A percentile compares a stretch with the other conserved stretches of the same genome.
Conservation (phyloP, 1,284 basidiomycete genomes). For the Anthracocystis setariae region DNA sequence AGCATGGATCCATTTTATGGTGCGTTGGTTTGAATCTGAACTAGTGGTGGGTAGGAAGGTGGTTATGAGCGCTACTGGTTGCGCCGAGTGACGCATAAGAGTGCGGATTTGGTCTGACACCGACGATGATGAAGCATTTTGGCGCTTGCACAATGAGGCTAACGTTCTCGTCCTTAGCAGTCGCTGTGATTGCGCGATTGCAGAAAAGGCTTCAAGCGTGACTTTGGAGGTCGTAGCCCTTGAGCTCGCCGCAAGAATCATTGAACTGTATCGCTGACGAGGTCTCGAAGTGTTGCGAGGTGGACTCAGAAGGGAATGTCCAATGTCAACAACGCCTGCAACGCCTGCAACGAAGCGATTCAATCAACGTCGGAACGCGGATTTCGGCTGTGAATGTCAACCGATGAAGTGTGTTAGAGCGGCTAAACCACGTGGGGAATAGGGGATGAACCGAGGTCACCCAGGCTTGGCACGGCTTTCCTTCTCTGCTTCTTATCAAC, state of each 20-base stretch:
- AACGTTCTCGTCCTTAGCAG: not conserved
- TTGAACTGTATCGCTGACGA: too few relatives aligned
- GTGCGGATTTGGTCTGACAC: slow-evolving; percentile 24
- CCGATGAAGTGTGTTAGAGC: slow-evolving; percentile 1
- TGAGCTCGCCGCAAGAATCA: slow-evolving; percentile 8
- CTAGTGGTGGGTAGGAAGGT: slow-evolving; percentile 21
- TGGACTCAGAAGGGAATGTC: not conserved
- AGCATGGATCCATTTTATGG: slow-evolving; percentile 19
- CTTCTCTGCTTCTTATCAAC: not conserved
- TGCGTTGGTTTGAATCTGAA: not conserved
- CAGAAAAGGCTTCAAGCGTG: slow-evolving; percentile 17
- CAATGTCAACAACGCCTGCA: not conserved
- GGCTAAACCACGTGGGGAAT: not conserved
- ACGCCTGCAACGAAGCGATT: too few relatives aligned
- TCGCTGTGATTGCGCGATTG: not conserved
- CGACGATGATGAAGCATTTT: not conserved
- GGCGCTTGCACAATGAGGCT: not conserved
- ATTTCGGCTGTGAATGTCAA: too few relatives aligned
- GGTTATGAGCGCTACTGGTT: slow-evolving; percentile 39
- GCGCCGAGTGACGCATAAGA: slow-evolving; percentile 37
- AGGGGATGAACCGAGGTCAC: too few relatives aligned
- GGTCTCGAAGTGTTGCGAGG: not conserved
- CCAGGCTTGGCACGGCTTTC: not conserved
- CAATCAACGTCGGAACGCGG: slow-evolving; percentile 4
- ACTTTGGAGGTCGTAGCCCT: slow-evolving; percentile 26